Percentiles rank a stretch among this genome's conserved stretches.
Conservation (phyloP, 305 asterid genomes). For the Fraxinus greggii region DNA sequence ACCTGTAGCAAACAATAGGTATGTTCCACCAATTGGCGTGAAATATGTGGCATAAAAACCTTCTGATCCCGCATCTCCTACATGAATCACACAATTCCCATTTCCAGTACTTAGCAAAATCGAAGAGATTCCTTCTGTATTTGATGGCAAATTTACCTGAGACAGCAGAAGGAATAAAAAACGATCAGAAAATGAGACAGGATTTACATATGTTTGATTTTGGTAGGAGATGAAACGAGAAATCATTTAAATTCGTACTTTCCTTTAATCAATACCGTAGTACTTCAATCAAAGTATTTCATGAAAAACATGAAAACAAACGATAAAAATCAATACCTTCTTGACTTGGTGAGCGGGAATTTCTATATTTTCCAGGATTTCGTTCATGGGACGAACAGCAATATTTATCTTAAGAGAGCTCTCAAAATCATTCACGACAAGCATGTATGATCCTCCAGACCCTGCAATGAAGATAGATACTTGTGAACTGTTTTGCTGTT, state of each 20-base stretch:
- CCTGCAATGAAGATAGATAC: slow-evolving; percentile 22
- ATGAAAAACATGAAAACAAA: background rate
- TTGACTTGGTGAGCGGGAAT: slow-evolving; percentile 33
- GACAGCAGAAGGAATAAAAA: slow-evolving; percentile 14
- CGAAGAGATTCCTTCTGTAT: slow-evolving; percentile 34
- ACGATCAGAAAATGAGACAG: background rate
- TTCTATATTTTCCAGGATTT: slow-evolving; percentile 14
- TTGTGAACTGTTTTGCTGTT: background rate
- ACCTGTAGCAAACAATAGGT: slow-evolving; percentile 43
- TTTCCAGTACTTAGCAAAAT: slow-evolving; percentile 34
- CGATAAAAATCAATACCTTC: slow-evolving; percentile 41
- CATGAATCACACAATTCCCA: slow-evolving; percentile 40
- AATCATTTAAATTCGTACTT: background rate
- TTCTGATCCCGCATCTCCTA: slow-evolving; percentile 30
- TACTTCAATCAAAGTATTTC: background rate
- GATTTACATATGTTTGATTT: background rate
- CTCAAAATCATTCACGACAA: slow-evolving; percentile 32
- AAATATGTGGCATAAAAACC: slow-evolving; percentile 27
- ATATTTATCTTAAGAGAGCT: slow-evolving; percentile 22
- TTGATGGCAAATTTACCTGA: slow-evolving; percentile 52
- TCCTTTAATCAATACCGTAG: background rate
- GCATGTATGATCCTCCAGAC: slow-evolving; percentile 19
- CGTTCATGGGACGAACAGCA: slow-evolving; percentile 24
- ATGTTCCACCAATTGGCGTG: slow-evolving; percentile 46
- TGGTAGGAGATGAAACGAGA: background rate